Evolutionary conservation across 306 rosid genomes (phyloP).

Genomic region (Inga leiocalycina): DNA sequence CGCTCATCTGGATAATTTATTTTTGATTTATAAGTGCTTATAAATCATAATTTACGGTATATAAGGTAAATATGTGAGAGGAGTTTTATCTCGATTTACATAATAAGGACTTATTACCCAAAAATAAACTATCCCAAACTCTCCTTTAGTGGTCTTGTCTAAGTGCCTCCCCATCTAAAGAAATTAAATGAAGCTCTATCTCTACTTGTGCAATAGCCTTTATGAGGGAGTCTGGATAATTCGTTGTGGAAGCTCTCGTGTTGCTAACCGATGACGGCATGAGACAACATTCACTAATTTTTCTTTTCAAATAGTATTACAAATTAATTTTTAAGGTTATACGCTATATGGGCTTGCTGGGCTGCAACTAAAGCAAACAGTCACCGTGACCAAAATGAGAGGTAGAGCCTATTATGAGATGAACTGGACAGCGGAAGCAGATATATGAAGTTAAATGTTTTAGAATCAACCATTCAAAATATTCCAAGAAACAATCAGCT

Average conservation of each 20-base stretch:
- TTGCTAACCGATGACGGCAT: background rate
- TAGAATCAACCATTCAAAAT: background rate
- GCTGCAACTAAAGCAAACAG: background rate
- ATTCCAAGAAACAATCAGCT: background rate
- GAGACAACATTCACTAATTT: background rate
- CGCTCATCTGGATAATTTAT: too few relatives aligned
- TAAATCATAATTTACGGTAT: too few relatives aligned
- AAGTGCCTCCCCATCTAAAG: slow-evolving; percentile 20
- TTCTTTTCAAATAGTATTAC: background rate
- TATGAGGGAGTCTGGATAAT: background rate
- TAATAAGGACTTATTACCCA: too few relatives aligned
- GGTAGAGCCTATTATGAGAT: background rate
- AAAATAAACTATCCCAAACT: too few relatives aligned
- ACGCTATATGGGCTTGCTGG: background rate
- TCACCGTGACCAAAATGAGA: background rate
- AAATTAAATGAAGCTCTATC: slow-evolving; percentile 8
- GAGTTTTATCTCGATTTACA: too few relatives aligned
- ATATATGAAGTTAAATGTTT: background rate
- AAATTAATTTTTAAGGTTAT: background rate
- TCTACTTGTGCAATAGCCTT: background rate
- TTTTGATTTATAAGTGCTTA: too few relatives aligned
- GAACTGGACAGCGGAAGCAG: background rate
- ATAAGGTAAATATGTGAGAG: too few relatives aligned
- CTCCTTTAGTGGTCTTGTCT: background rate
- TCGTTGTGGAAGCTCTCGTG: background rate